Evolutionary conservation across 108 stramenopile species (phyloP), one percentile per base, ranked within the genome.

Genomic region (Nitzschia sp.): DNA sequence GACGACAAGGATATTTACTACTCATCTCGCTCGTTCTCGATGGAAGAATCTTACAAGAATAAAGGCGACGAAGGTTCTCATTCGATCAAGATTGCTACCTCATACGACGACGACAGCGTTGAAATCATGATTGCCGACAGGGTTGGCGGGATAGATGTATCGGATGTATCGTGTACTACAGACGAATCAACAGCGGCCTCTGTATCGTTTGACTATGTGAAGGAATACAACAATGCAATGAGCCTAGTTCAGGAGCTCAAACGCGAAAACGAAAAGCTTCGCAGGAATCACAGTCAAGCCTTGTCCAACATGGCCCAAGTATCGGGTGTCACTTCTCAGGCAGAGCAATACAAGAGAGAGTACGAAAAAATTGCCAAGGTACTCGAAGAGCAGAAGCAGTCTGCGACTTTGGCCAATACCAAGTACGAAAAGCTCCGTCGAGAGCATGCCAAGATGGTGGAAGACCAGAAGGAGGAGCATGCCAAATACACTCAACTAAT

Each of bases 341-440:
- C 50, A 6, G 36, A 41, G 17, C 27, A 58, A 21, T 19, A 58
- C 19, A 62, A 68, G 28, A 23, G 53, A 15, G 66, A 68, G 44
- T 54, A 54, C 46, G 38, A 61, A n/a, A 45, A 41, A 36, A 29
- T 62, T 1, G 36, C 53, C 30, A 48, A 41, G 34, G 57, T 33
- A 19, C 30, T 65, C 11, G 65, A 53, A 23, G 58, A 67, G 6
- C 71, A 72, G 33, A 55, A 72, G 38, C 50, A 55, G 25, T 53
- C 61, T n/a, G 16, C 61, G 38, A 45, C 27, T 5, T 25, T 53
- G 9, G 44, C 71, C 1, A 55, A 63, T 16, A 45, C 23, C 5
- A 63, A 72, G 41, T 63, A 63, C 44, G 71, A 63, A 32, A 55
- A 63, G 23, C 62, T 72, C 15, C 50, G 41, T 52, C 23, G 30